Conservation (phyloP, 2,329 filamentous ascomycete species). For the Atkinsonella texensis region DNA sequence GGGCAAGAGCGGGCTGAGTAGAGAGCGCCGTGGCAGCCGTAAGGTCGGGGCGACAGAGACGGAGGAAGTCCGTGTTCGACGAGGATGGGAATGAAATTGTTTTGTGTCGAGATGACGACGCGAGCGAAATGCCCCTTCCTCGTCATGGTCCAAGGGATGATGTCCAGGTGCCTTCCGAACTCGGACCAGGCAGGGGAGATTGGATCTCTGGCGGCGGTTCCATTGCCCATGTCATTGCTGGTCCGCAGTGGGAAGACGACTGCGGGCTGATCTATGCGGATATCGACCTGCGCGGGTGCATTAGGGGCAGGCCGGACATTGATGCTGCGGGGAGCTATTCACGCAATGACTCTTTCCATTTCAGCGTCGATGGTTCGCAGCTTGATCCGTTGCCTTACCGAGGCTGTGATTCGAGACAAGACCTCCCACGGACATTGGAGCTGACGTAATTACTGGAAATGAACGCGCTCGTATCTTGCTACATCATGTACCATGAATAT, state of each 20-base stretch:
- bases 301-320: slow-evolving; percentile 67
- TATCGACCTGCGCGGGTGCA: slow-evolving; percentile 80
- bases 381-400: slow-evolving; percentile 44
- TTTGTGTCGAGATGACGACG: slow-evolving; percentile 22
- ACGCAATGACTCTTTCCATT: slow-evolving; percentile 52
- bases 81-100: slow-evolving; percentile 46
- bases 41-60: too few relatives aligned
- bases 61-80: slow-evolving; percentile 34
- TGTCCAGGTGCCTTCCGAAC: not conserved
- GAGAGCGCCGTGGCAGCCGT: too few relatives aligned
- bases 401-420: not conserved
- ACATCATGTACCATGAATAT: not conserved
- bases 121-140: slow-evolving; percentile 5
- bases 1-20: slow-evolving; percentile 60
- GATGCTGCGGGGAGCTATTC: slow-evolving; percentile 83
- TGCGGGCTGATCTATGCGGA: slow-evolving; percentile 56
- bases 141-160: not conserved
- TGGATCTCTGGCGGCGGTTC: slow-evolving; percentile 66
- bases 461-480: not conserved
- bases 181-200: slow-evolving; percentile 9
- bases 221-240: slow-evolving; percentile 64
- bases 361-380: slow-evolving; percentile 46
- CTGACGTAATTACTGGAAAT: not conserved
- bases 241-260: slow-evolving; percentile 74
- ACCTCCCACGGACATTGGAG: too few relatives aligned